These are phyloP conservation scores for Fallopia convolvulus DNA, from an alignment of 148 eudicot species.

Conservation along the genomic window DNA sequence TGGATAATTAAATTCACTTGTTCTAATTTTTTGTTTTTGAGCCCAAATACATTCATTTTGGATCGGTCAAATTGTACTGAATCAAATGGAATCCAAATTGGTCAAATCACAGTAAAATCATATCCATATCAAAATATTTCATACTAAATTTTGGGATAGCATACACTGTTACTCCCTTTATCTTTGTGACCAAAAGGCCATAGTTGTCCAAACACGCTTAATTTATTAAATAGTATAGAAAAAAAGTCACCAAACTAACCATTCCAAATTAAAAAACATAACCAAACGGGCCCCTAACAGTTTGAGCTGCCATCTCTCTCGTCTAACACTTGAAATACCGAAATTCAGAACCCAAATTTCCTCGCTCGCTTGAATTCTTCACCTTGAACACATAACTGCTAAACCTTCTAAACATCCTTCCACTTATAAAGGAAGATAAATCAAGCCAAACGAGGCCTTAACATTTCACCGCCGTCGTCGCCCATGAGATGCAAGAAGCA, in stretches of 20 bases:
- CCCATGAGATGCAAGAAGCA: constrained; percentile 85
- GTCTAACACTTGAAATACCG: background rate
- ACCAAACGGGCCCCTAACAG: constrained; percentile 5
- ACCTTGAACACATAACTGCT: background rate
- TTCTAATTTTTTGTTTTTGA: background rate
- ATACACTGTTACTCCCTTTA: background rate
- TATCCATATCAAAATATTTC: background rate
- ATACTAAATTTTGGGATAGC: background rate
- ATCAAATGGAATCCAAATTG: background rate
- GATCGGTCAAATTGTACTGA: background rate
- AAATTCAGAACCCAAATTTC: background rate
- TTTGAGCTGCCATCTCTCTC: background rate
- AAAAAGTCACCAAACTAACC: background rate
- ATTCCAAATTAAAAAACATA: background rate
- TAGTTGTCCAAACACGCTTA: constrained; percentile 8
- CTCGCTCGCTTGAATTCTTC: background rate
- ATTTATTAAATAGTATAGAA: background rate
- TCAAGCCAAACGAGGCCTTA: background rate
- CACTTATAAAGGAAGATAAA: background rate
- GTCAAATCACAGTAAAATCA: background rate
- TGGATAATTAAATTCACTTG: background rate
- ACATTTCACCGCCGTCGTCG: background rate
- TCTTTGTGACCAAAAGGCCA: constrained; percentile 4
- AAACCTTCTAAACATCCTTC: background rate
- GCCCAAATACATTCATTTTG: background rate